A percentile compares a stretch with the other conserved stretches of the same genome.
phyloP scores from a whole-genome alignment of 1,284 basidiomycete genomes.

The Ustilago esculenta region DNA sequence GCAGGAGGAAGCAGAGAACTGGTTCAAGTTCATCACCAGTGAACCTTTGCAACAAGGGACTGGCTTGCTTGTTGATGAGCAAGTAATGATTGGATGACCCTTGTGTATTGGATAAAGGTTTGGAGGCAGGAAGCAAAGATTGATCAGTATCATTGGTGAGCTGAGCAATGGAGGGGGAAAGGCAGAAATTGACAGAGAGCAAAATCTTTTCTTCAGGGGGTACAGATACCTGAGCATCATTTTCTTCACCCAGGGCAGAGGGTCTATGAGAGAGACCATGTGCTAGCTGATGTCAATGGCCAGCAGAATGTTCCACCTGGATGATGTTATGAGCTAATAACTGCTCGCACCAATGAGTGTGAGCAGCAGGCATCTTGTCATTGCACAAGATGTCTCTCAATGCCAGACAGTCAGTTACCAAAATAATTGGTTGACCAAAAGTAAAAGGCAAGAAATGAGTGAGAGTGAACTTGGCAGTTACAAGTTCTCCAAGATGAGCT shows the following conservation, averaged over 20 bases:
- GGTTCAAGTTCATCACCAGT: not conserved
- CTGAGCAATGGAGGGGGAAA: too few species aligned
- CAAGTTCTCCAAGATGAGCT: constrained; percentile 5
- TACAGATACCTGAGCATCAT: too few species aligned
- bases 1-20: constrained; percentile 1
- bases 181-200: too few species aligned
- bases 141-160: too few species aligned
- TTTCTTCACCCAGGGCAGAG: too few species aligned
- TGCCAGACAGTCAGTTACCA: constrained; percentile 1
- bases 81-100: too few species aligned
- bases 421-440: constrained; percentile 4
- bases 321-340: constrained; percentile 11
- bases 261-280: too few species aligned
- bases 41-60: constrained; percentile 2
- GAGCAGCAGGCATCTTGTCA: constrained; percentile 36
- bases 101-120: too few species aligned
- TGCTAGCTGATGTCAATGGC: too few species aligned
- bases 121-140: too few species aligned
- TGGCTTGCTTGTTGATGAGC: too few species aligned
- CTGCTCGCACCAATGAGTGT: constrained; percentile 5
- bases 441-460: not conserved
- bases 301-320: constrained; percentile 20
- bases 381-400: not conserved
- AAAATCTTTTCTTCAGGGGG: too few species aligned
- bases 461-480: constrained; percentile 3